Conservation (phyloP, 139 green algal species). For the Eudorina sp. region DNA sequence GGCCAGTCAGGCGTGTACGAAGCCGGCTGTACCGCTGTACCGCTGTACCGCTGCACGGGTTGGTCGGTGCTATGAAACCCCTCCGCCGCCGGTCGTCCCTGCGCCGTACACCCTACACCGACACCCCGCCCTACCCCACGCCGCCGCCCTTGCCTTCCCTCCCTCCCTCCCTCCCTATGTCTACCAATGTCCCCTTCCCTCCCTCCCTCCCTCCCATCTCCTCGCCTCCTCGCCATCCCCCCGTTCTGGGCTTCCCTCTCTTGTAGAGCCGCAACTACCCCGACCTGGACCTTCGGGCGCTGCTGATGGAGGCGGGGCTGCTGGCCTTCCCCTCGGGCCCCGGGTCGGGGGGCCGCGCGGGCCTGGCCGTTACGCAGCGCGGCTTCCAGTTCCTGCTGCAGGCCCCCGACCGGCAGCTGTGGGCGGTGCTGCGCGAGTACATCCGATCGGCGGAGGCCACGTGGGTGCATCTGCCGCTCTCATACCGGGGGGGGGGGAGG, state of each 20-base stretch:
- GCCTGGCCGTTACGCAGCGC: conserved; percentile 64
- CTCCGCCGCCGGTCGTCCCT: too few relatives aligned
- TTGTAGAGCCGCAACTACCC: neutral
- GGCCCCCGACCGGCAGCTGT: conserved; percentile 85
- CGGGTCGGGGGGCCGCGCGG: neutral
- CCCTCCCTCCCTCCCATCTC: neutral
- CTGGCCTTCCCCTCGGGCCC: conserved; percentile 14
- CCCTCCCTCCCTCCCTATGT: too few relatives aligned
- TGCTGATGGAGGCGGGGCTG: conserved; percentile 69
- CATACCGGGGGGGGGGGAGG: too few relatives aligned
- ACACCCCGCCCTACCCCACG: too few relatives aligned
- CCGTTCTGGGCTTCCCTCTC: neutral
- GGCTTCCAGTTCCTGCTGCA: conserved; percentile 90
- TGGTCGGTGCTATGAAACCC: too few relatives aligned
- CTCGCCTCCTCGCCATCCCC: neutral
- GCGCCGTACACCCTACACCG: too few relatives aligned
- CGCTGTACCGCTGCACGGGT: too few relatives aligned
- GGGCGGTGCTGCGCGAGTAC: conserved; percentile 87
- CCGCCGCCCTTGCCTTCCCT: too few relatives aligned
- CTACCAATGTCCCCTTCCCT: too few relatives aligned
- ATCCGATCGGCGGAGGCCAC: conserved; percentile 63
- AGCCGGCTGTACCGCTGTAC: too few relatives aligned
- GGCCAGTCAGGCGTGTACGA: too few relatives aligned
- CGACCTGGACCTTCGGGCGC: conserved; percentile 63
- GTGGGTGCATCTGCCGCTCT: conserved; percentile 2